Percentiles rank a stretch among this genome's conserved stretches.
These are phyloP conservation scores for Zopfia rhizophila DNA, from an alignment of 2,329 filamentous ascomycete genomes.

Conservation along the genomic window DNA sequence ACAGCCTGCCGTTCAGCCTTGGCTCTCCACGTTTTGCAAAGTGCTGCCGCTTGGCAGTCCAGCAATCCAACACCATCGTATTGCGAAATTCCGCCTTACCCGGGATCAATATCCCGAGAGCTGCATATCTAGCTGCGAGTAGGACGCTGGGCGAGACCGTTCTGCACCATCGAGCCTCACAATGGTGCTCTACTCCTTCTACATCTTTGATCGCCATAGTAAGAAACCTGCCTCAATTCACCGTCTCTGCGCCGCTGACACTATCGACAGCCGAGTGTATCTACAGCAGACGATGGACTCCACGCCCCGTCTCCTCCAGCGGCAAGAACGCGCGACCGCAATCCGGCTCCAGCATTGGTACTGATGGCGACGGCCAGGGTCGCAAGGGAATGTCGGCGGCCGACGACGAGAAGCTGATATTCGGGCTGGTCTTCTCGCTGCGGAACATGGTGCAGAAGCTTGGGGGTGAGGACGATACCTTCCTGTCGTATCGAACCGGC, in stretches of 20 bases:
- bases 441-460: slow-evolving; percentile 97
- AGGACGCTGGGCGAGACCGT: slow-evolving; percentile 1
- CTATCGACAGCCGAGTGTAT: slow-evolving; percentile 85
- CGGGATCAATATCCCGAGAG: too few relatives aligned
- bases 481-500: slow-evolving; percentile 90
- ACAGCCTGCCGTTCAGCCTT: slow-evolving; percentile 6
- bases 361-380: slow-evolving; percentile 52
- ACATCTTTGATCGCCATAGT: slow-evolving; percentile 99
- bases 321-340: slow-evolving; percentile 61
- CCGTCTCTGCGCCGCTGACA: slow-evolving; percentile 25
- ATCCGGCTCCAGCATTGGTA: slow-evolving; percentile 59
- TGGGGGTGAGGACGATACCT: slow-evolving; percentile 89
- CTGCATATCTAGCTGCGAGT: too few relatives aligned
- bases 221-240: slow-evolving; percentile 47
- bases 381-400: slow-evolving; percentile 64
- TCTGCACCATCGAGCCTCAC: slow-evolving; percentile 1
- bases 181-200: slow-evolving; percentile 98
- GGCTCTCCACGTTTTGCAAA: slow-evolving; percentile 15
- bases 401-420: slow-evolving; percentile 96
- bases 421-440: slow-evolving; percentile 94
- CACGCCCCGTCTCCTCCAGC: slow-evolving; percentile 59
- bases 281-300: slow-evolving; percentile 88
- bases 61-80: too few relatives aligned
- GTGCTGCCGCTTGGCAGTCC: background rate
- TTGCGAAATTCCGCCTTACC: too few relatives aligned